phyloP scores from a whole-genome alignment of 352 stramenopile species.

The Blastocystis sp. region DNA sequence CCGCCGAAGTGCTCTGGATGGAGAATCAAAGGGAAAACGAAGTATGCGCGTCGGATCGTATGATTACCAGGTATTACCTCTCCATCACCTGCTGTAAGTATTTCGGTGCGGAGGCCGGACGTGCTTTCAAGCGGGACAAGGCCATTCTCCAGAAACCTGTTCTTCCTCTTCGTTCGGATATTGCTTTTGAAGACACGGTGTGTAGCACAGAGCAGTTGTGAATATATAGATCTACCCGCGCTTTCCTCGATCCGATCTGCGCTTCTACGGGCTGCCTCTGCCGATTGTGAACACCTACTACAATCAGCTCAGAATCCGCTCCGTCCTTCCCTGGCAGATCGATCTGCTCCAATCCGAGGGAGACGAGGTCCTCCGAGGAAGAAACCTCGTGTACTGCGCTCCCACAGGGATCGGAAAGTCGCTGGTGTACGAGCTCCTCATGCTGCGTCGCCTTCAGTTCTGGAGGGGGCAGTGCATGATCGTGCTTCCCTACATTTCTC shows the following conservation, averaged over 20 bases:
- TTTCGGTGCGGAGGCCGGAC: conserved; percentile 1
- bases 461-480: conserved; percentile 60
- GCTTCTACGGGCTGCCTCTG: conserved; percentile 41
- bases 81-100: conserved; percentile 33
- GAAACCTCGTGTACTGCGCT: conserved; percentile 51
- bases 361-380: conserved; percentile 16
- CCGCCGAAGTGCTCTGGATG: conserved; percentile 53
- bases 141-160: conserved; percentile 27
- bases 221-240: not conserved
- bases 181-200: conserved; percentile 45
- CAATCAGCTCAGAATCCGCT: conserved; percentile 18
- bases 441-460: conserved; percentile 34
- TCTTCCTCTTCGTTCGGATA: not conserved
- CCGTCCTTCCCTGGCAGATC: conserved; percentile 49
- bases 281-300: conserved; percentile 50
- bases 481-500: conserved; percentile 50
- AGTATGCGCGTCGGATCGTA: not conserved
- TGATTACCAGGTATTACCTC: conserved; percentile 38
- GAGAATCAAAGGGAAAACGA: conserved; percentile 56
- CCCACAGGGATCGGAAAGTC: conserved; percentile 61
- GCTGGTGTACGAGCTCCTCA: conserved; percentile 45
- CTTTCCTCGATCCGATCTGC: conserved; percentile 40
- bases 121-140: conserved; percentile 34
- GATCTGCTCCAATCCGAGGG: not conserved
- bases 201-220: not conserved